Percentiles rank a stretch among this genome's conserved stretches.
phyloP scores from a whole-genome alignment of 2,329 filamentous ascomycete genomes.

The Saccharata proteae region DNA sequence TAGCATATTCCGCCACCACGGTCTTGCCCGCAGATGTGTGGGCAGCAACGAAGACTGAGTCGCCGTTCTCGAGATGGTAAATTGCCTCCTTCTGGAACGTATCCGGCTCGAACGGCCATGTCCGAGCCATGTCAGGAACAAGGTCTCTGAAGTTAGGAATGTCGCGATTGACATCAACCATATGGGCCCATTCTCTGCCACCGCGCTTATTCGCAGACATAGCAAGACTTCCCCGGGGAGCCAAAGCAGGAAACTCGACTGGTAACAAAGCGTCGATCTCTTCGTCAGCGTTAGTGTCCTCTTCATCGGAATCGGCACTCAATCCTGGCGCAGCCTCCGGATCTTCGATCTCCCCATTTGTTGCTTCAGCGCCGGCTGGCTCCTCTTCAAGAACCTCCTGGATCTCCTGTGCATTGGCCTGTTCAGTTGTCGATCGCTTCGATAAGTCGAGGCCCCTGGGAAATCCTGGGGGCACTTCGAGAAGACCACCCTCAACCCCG shows the following conservation, averaged over 20 bases:
- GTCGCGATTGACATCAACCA: constrained; percentile 88
- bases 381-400: constrained; percentile 49
- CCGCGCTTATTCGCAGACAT: constrained; percentile 60
- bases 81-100: constrained; percentile 98
- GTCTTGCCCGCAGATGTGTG: constrained; percentile 98
- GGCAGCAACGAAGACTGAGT: constrained; percentile 94
- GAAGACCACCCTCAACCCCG: constrained; percentile 60
- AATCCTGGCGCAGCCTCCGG: background rate
- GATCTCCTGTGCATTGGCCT: constrained; percentile 56
- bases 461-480: constrained; percentile 75
- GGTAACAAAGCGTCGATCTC: constrained; percentile 80
- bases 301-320: constrained; percentile 27
- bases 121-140: constrained; percentile 88
- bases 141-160: constrained; percentile 90
- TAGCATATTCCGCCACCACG: constrained; percentile 95
- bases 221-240: constrained; percentile 67
- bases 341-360: constrained; percentile 28
- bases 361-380: constrained; percentile 19
- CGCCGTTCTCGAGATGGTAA: constrained; percentile 90
- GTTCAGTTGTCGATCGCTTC: constrained; percentile 43
- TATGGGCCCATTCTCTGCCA: constrained; percentile 89
- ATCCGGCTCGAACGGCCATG: constrained; percentile 95
- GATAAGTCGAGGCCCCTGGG: constrained; percentile 64
- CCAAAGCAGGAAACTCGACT: constrained; percentile 82
- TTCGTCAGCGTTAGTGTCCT: constrained; percentile 34